Base-by-base conservation (phyloP, 2,329 filamentous ascomycete genomes). In the Ascochyta fabae region DNA sequence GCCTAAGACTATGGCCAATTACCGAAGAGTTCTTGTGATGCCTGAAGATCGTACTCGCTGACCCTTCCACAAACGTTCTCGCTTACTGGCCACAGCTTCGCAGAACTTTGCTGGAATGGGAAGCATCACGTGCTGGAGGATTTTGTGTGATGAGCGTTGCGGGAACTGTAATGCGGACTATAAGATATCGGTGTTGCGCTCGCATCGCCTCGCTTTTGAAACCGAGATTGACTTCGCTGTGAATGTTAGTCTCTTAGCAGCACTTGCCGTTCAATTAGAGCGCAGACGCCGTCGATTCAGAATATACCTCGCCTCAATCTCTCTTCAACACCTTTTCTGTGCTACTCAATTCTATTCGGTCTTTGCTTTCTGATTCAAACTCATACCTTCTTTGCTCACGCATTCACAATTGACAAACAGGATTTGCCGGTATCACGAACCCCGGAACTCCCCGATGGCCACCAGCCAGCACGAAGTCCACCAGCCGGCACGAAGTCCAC, bases 61-160 rank as follows among this genome's bases (percentile, higher is more conserved):
- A 42, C 19, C 36, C 36, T 47, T 41, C 47, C 36, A 10, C 41
- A 45, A 34, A 46, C 9, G 22, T 27, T 24, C 43, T 51, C 53
- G 53, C 42, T 51, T 39, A 56, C 46, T 33, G 38, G 36, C 27
- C 38, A 22, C 40, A 29, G 12, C 16, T 51, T 56, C 53, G 53
- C 53, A 56, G 47, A 51, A 56, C 47, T 26, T 43, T 56, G 53
- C 53, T 56, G 53, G 41, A 51, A 51, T 3, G 48, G 47, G 47
- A 31, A 38, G 24, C 31, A 8, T 47, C 53, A 56, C 53, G 53
- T 51, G 53, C 15, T 10, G 22, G 36, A 44, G 47, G 47, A 50
- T 56, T 36, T 19, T 19, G 19, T 19, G 19, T 19, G 19, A 19
- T 19, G 19, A 47, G 39, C 35, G 3, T 47, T 23, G 33, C 38